A percentile compares a stretch with the other conserved stretches of the same genome.
phyloP scores from a whole-genome alignment of 2,329 filamentous ascomycete species.

The Diaporthe nobilis region DNA sequence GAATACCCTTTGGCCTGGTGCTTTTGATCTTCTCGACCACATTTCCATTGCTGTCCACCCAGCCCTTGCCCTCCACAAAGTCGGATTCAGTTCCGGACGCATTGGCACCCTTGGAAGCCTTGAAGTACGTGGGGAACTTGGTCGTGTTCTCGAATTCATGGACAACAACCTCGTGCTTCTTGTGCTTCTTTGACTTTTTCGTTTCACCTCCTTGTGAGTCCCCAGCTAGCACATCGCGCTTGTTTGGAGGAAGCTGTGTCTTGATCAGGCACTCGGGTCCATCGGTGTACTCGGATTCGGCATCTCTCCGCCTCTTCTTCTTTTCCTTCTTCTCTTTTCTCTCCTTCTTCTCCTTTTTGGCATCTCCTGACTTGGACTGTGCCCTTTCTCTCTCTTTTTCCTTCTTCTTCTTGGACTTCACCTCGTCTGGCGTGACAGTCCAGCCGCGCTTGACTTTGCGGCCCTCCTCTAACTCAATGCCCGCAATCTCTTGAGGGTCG shows the following conservation, averaged over 20 bases:
- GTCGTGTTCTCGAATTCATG: slow-evolving; percentile 92
- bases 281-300: slow-evolving; percentile 84
- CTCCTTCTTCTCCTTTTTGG: slow-evolving; percentile 62
- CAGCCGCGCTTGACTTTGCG: slow-evolving; percentile 91
- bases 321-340: slow-evolving; percentile 65
- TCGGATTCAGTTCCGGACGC: slow-evolving; percentile 61
- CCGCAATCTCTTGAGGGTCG: slow-evolving; percentile 68
- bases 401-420: slow-evolving; percentile 62
- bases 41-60: slow-evolving; percentile 85
- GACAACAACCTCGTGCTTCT: slow-evolving; percentile 75
- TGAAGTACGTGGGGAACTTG: slow-evolving; percentile 87
- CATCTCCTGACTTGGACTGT: slow-evolving; percentile 53
- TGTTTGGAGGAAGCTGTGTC: slow-evolving; percentile 74
- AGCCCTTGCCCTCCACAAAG: slow-evolving; percentile 88
- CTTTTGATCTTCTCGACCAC: slow-evolving; percentile 75
- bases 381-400: slow-evolving; percentile 60
- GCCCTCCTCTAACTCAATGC: slow-evolving; percentile 79
- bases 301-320: slow-evolving; percentile 68
- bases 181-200: slow-evolving; percentile 73
- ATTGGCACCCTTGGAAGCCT: slow-evolving; percentile 60
- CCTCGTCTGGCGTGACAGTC: slow-evolving; percentile 76
- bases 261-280: slow-evolving; percentile 88
- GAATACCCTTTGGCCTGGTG: slow-evolving; percentile 50
- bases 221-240: slow-evolving; percentile 47
- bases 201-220: slow-evolving; percentile 59